phyloP scores from a whole-genome alignment of 176 grass and related monocot genomes.

The Tillandsia fasciculata region DNA sequence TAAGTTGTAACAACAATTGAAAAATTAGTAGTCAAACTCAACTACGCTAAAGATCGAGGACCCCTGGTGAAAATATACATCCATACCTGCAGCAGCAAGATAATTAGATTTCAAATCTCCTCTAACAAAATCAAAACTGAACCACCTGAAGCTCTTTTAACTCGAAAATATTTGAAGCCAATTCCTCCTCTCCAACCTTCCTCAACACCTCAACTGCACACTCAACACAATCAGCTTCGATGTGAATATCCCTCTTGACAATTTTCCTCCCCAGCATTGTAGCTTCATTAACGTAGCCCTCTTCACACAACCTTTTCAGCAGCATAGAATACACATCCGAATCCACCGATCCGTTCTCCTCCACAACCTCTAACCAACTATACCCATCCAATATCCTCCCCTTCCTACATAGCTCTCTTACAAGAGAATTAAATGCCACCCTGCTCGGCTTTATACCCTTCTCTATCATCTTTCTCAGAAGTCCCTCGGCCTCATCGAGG shows the following conservation, averaged over 20 bases:
- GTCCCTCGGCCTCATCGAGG: conserved; percentile 34
- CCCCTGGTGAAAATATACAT: background rate
- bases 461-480: conserved; percentile 47
- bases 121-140: background rate
- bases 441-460: conserved; percentile 42
- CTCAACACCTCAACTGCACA: conserved; percentile 38
- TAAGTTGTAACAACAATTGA: no score
- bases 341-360: conserved; percentile 45
- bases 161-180: conserved; percentile 25
- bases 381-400: conserved; percentile 47
- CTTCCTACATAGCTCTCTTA: conserved; percentile 35
- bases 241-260: conserved; percentile 25
- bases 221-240: conserved; percentile 39
- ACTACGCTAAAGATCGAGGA: no score
- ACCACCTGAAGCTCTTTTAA: conserved; percentile 3
- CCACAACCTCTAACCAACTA: conserved; percentile 30
- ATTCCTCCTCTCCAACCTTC: conserved; percentile 35
- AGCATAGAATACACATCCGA: conserved; percentile 40
- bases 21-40: no score
- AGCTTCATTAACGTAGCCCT: conserved; percentile 36
- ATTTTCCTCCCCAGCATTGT: conserved; percentile 29
- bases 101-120: background rate
- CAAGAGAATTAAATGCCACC: conserved; percentile 35
- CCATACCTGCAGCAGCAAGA: background rate
- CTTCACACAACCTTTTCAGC: conserved; percentile 40